Evolutionary conservation across 768 basidiomycete genomes (phyloP).

Genomic region (Agrocybe pediades): DNA sequence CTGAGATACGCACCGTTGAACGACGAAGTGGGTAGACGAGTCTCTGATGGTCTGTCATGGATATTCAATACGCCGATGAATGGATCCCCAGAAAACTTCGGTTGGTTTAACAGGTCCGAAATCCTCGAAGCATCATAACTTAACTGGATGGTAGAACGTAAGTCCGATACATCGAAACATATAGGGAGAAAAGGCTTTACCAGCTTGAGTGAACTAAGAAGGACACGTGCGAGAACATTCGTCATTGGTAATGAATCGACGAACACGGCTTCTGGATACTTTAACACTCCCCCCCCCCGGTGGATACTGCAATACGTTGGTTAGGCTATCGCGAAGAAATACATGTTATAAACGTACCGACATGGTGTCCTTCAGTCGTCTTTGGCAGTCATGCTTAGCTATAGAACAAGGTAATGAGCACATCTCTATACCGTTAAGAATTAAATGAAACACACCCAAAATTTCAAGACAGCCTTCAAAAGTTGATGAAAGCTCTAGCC

Average conservation of each 20-base stretch:
- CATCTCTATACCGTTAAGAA: conserved; percentile 66
- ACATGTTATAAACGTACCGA: conserved; percentile 26
- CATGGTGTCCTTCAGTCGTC: conserved; percentile 52
- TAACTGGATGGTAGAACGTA: conserved; percentile 46
- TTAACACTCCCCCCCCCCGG: conserved; percentile 61
- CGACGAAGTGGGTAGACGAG: conserved; percentile 59
- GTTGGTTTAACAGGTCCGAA: conserved; percentile 59
- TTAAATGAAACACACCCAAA: conserved; percentile 54
- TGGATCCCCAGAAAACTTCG: conserved; percentile 50
- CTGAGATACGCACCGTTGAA: conserved; percentile 64
- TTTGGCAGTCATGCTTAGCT: too few species aligned
- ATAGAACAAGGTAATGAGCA: conserved; percentile 66
- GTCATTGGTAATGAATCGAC: too few species aligned
- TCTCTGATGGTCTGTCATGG: conserved; percentile 72
- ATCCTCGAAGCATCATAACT: conserved; percentile 76
- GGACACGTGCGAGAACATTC: conserved; percentile 74
- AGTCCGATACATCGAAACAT: background rate
- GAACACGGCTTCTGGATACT: conserved; percentile 57
- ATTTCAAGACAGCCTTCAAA: conserved; percentile 82
- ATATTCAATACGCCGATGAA: conserved; percentile 75
- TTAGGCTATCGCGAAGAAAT: background rate
- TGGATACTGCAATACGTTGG: conserved; percentile 43
- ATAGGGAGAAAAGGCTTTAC: conserved; percentile 35
- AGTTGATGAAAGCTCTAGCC: conserved; percentile 90
- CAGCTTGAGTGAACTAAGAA: conserved; percentile 75